Base-by-base conservation (phyloP, 257 asterid genomes). In the Petrea volubilis region DNA sequence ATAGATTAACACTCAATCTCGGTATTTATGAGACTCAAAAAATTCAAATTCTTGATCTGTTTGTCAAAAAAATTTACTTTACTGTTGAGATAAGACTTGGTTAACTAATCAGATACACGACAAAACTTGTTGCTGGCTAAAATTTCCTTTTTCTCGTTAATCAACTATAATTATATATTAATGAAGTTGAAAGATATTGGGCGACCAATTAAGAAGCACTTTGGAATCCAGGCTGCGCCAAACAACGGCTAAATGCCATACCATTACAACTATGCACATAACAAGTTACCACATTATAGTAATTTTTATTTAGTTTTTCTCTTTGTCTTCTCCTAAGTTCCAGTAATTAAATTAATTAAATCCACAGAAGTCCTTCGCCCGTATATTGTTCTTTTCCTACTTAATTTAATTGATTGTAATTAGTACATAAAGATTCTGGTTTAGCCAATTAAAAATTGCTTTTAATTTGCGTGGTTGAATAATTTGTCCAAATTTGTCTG, bases 401-500 rank as follows among this genome's bases (percentile, higher is more conserved):
- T 38, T n/a, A 50, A 15, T 18, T n/a, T 44, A 23, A 51, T 46
- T 13, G 51, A 13, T 72, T 24, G n/a, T n/a, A 66, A 62, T 47
- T 74, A 57, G 67, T 49, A 40, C 33, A 75, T 9, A 67, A 79
- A 79, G 67, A 75, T 75, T 71, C 73, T 66, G 51, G 55, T 12
- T 53, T 46, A 33, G 21, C 20, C n/a, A 60, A 79, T 50, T 51
- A 6, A 65, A 52, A 57, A 58, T 12, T 17, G 33, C 8, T 8
- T 38, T 38, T 31, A 31, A 24, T 61, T 63, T 60, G 20, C 68
- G 71, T 61, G 68, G 71, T 77, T 50, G 70, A 76, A 75, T 83
- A 78, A 76, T 70, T 78, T 51, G 76, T 79, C 21, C 25, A 59
- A 73, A 10, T 75, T 81, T 67, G 82, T 74, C 83, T 0, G 44